Evolutionary conservation across 768 basidiomycete genomes (phyloP), one percentile per base, ranked within the genome.

Genomic region (Thelephora aurantiotincta): DNA sequence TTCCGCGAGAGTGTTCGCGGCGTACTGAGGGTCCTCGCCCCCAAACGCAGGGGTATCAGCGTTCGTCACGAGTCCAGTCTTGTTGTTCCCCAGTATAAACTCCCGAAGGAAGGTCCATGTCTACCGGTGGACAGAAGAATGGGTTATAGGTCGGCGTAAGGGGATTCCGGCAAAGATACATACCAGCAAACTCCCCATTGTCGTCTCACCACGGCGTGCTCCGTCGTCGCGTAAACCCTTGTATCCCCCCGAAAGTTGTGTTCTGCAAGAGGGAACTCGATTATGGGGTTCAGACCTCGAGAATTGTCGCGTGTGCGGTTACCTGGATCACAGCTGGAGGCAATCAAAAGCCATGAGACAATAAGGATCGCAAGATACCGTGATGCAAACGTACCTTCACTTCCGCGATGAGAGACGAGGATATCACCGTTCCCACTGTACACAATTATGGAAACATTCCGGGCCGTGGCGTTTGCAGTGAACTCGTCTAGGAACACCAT

Each of bases 191-290:
- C 46, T 74, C 64, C 11, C 76, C 75, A 1, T 59, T 55, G 46
- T 82, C 78, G 45, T 77, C 75, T 46, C 62, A 64, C 80, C 82
- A 86, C 0, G 77, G 72, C 0, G 84, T 85, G 2, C 77, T 71
- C 0, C 84, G 84, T 48, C 71, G 68, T 43, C 74, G 68, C 3
- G 78, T 77, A 59, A 87, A 87, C 2, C 84, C 84, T 60, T 76
- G 80, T 37, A 78, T 77, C 5, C 81, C 83, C 20, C 81, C 82
- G 52, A 85, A 87, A 0, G 84, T 84, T 20, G 82, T 83, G 54
- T 87, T 87, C 79, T 84, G 45, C 0, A 26, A 11, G 37, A n/a
- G n/a, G n/a, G n/a, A n/a, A n/a, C n/a, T n/a, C n/a, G n/a, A n/a
- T n/a, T n/a, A n/a, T n/a, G n/a, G n/a, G n/a, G n/a, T n/a, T n/a